Conservation (phyloP, 257 asterid genomes). For the Scutellaria minor region DNA sequence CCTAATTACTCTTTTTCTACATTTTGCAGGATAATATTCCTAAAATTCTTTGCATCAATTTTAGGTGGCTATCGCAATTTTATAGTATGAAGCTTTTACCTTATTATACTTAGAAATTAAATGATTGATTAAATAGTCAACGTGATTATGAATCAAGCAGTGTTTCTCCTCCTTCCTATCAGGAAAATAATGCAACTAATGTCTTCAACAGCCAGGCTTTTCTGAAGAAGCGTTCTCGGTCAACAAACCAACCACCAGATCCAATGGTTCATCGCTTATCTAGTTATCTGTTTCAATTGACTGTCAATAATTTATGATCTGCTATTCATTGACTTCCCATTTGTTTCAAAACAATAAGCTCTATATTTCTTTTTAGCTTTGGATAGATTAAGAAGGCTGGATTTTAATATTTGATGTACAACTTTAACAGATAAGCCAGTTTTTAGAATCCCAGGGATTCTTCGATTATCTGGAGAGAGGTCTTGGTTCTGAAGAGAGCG, state of each 20-base stretch:
- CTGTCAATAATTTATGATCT: constrained; percentile 27
- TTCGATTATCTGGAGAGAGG: constrained; percentile 94
- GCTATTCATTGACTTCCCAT: constrained; percentile 19
- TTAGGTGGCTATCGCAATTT: constrained; percentile 98
- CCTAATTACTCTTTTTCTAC: constrained; percentile 32
- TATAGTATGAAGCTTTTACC: constrained; percentile 67
- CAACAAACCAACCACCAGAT: constrained; percentile 91
- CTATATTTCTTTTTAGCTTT: constrained; percentile 14
- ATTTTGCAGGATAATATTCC: constrained; percentile 81
- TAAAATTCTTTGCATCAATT: constrained; percentile 87
- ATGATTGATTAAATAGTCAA: constrained; percentile 27
- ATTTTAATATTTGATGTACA: constrained; percentile 37
- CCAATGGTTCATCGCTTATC: constrained; percentile 66
- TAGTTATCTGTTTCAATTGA: constrained; percentile 24
- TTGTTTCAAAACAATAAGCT: constrained; percentile 13
- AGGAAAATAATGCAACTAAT: constrained; percentile 88
- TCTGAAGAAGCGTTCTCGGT: constrained; percentile 90
- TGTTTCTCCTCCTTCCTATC: constrained; percentile 24
- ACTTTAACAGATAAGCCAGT: constrained; percentile 80
- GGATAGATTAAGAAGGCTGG: constrained; percentile 31
- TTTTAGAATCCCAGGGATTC: constrained; percentile 93
- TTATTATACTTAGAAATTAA: constrained; percentile 36
- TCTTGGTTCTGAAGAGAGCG: constrained; percentile 76
- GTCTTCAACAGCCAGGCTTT: constrained; percentile 93
- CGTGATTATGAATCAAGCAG: constrained; percentile 31